Base-by-base conservation (phyloP, 2,329 filamentous ascomycete species). In the Fusarium nematophilum region DNA sequence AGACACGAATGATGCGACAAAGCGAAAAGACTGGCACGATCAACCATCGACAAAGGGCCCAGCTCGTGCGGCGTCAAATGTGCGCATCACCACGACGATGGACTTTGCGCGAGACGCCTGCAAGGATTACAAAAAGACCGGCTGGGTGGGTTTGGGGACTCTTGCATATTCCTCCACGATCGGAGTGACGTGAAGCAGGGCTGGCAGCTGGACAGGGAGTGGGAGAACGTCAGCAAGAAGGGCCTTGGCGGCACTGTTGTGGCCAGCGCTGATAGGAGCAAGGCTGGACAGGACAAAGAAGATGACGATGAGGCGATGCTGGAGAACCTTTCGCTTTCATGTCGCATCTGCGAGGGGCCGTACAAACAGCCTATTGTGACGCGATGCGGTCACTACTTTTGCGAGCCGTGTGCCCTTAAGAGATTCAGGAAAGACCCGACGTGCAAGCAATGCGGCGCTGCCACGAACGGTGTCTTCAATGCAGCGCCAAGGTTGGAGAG, bases 371-470 rank as follows among this genome's bases (percentile, higher is more conserved):
- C 93, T 0, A 85, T 97, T 11, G 79, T 93, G 9, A 97, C 94
- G n/a, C 90, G 92, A 64, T 98, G 94, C 65, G 90, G 91, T 0
- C 94, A 98, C 73, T 97, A 97, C 75, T 97, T 97, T 71, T 98
- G 94, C 74, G 90, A 97, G 73, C 81, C 84, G 1, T 98, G 94
- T 75, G 94, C 93, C 14, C 79, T 97, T 68, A 86, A 90, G 71
- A 79, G 93, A 62, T 97, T 97, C 73, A 83, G 90, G 59, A 93
- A 91, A 72, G 91, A 93, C 68, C 92, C 93, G 6, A 86, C 86
- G 5, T 98, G 94, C 74, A 91, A 90, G 2, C 90, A 89, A 4
- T 97, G 94, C 73, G 91, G 91, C 1, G 82, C 88, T 1, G 91
- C 91, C 8, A 97, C 92, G 0, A 88, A 89, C 21, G 94, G 94